Base-by-base conservation (phyloP, 2,329 filamentous ascomycete genomes). In the Akanthomyces uredinophilus region DNA sequence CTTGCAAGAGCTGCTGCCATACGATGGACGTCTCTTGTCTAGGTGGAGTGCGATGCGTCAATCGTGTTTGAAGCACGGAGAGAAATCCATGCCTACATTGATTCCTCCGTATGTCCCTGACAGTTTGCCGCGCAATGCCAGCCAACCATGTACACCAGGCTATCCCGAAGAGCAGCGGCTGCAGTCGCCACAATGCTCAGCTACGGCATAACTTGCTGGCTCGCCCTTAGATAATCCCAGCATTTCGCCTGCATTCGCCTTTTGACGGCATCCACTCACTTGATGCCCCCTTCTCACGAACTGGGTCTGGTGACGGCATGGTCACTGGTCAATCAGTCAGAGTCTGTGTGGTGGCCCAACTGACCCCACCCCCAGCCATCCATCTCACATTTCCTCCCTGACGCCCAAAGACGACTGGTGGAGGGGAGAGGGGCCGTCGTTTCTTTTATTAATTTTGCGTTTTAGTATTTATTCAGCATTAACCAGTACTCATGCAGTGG, bases 291-390 rank as follows among this genome's bases (percentile, higher is more conserved):
- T 50, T 56, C 41, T 20, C 20, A 37, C 2, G 44, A 44, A 56
- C 51, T 44, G 60, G 60, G 60, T 62, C 60, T 56, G 60, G 52
- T 62, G 60, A 61, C 44, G 60, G 60, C 44, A 39, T 39, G 37
- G 37, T 4, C 37, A 62, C 44, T 62, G 49, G 57, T 46, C 57
- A 60, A 22, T 52, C 57, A 59, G 47, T 58, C 55, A 49, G 32
- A n/a, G 39, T 46, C 47, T 47, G 58, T 43, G 52, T 62, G 60
- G 60, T 62, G 56, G 60, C 60, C 60, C 60, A 57, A 62, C 52
- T n/a, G 35, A 35, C 60, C 24, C 60, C 60, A 62, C 60, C 60
- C 60, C 59, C 59, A 62, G 60, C 60, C 60, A 62, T 56, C 60
- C 60, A 62, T 62, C 60, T 56, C 43, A 22, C 39, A 51, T 62